Evolutionary conservation across 2,329 filamentous ascomycete genomes (phyloP), one percentile per base, ranked within the genome.

Genomic region (Thelonectria rubi): DNA sequence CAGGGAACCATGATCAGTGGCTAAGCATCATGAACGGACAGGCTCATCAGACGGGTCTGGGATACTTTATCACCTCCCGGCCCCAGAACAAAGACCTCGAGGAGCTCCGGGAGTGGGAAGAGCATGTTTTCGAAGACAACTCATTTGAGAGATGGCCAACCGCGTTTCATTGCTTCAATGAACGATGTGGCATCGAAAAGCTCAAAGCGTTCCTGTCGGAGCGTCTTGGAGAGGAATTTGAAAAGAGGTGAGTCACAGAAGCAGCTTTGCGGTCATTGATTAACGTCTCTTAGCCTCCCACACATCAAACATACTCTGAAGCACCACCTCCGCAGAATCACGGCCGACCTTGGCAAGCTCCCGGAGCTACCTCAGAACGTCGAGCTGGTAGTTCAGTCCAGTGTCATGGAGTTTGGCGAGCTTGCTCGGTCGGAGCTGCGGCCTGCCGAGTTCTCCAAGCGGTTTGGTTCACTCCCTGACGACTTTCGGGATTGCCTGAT

Each of bases 51-150:
- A 84, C 94, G 0, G 89, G 88, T 0, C 82, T 91, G n/a, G 91
- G 91, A 0, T 97, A 94, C 71, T 96, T 89, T 63, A 86, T 92
- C 9, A 92, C 94, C 0, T 91, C 89, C 0, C 86, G 90, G 1
- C 88, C 89, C 3, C 84, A 85, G 26, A 79, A 77, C 0, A 82
- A 86, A 51, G 77, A 82, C 0, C 77, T 89, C 0, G 83, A 84
- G 2, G 77, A 82, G n/a, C 79, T 85, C 3, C 78, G 76, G 8
- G 75, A 74, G 2, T 86, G 81, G 77, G 86, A 88, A 53, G 81
- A 84, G 12, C 70, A 75, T 0, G 81, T 86, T 45, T 88, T 88
- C 57, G 78, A 81, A 12, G 70, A 75, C 1, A 64, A 75, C 15
- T 69, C 68, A 2, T 65, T 73, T 55, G 73, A 77, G 1, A 69